Base-by-base conservation (phyloP, 257 asterid species). In the Penstemon davidsonii region DNA sequence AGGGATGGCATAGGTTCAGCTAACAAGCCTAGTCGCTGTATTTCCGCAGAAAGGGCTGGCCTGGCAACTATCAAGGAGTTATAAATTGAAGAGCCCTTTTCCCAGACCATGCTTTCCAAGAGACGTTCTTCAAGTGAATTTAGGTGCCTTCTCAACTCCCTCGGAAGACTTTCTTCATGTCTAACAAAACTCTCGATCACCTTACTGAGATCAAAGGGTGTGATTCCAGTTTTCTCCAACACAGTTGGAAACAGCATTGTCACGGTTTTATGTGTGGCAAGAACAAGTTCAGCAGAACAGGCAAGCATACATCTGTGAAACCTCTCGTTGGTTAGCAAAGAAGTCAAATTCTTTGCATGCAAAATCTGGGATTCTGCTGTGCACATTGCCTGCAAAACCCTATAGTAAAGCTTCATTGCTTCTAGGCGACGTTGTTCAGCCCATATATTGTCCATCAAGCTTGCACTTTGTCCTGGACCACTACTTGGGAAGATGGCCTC, bases 231-330 rank as follows among this genome's bases (percentile, higher is more conserved):
- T 80, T 89, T 91, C 79, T 94, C 99, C 76, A 94, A 71, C 60
- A 94, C 98, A 61, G 98, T 82, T 62, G 98, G 99, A 85, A 94
- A 91, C 78, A 94, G 62, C 96, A 94, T 89, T 11, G 99, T 91
- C 46, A 86, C 98, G 5, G 99, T 94, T 84, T 91, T 91, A 76
- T 94, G 99, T 10, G 99, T 94, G 66, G 99, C 98, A 67, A 94
- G 99, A 78, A 94, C 98, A 65, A 94, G 88, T 75, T 94, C 99
- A 10, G 99, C 96, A 8, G 99, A 94, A 79, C 99, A 94, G 59
- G 99, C 98, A 47, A 94, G 96, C 99, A 94, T 91, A 73, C 99
- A 94, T 81, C 98, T 83, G 72, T 94, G 99, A 72, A 94, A 94
- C 84, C 95, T 87, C 85, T 91, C 99, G 62, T 89, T 94, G 62